Evolutionary conservation across 78 protist genomes (phyloP), one percentile per base, ranked within the genome.

Genomic region (Dictyostelium firmibasis): DNA sequence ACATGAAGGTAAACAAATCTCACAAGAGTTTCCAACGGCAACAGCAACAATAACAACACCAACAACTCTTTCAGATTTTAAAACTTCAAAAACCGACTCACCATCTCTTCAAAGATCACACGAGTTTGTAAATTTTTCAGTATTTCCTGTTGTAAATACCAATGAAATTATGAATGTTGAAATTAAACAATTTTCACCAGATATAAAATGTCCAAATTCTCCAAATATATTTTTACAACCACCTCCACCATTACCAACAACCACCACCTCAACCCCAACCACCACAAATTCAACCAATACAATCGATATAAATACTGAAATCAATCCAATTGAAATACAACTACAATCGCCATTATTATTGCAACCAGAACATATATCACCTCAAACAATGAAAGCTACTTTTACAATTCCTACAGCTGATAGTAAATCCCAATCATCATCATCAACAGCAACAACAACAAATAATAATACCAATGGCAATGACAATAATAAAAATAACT

Each of bases 1-100:
- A 76, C 82, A 76, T 36, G 38, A 41, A 23, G 82, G 82, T 16
- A 76, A 76, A 76, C 82, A 72, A 72, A 72, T 72, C 29, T 27
- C 79, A 4, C 35, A 33, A 33, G 82, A 76, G 82, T 76, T 35
- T 76, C 47, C 82, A 11, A 25, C 77, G 1, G 7, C 43, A 10
- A 69, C 43, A 0, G 4, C 72, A 7, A 60, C 70, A 60, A n/a
- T 29, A 23, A 60, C 11, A 0, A n/a, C 72, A 62, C 3, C 29
- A 13, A 53, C 64, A 13, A 53, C 10, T 53, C 10, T 53, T 16
- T 53, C 64, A 53, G 62, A 50, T 14, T 50, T 50, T 16, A 50
- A 50, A 50, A 16, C 4, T 2, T 16, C 23, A 1, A 50, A 50
- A 50, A 50, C 62, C 62, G 23, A 50, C 16, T 62, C 72, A n/a